Evolutionary conservation across 345 rosid species (phyloP), one percentile per base, ranked within the genome.

Genomic region (Cardiospermum halicacabum): DNA sequence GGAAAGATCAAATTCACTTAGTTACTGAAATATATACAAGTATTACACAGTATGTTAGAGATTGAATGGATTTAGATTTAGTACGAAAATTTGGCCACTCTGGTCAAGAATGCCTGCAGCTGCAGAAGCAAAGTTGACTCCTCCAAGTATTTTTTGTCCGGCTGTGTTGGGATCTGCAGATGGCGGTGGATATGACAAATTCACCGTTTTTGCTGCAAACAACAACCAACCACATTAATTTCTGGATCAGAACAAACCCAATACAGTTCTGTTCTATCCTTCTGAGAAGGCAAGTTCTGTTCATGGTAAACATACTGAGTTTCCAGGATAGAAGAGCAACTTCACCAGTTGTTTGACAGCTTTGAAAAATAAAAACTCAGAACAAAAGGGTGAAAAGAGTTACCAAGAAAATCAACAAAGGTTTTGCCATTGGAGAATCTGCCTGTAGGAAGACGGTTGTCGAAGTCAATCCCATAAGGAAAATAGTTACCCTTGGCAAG

Each of bases 51-150:
- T n/a, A n/a, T n/a, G n/a, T n/a, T n/a, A n/a, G n/a, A n/a, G n/a
- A n/a, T n/a, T n/a, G n/a, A n/a, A n/a, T n/a, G n/a, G n/a, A n/a
- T n/a, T n/a, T n/a, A n/a, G n/a, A n/a, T n/a, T n/a, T n/a, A 47
- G 28, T 82, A 94, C 99, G 11, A 80, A 89, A 71, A 88, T 78
- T 81, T 54, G 81, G 69, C 96, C 99, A 3, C 86, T 74, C 67
- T 79, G 84, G 25, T 91, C 92, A 26, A 94, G 96, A 50, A 94
- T 87, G 28, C 99, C 99, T 2, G 87, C 97, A 27, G 95, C 97
- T 9, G 95, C 97, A 16, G 97, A 91, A 7, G 99, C 96, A 48
- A 85, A 85, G 69, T 94, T 89, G 53, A 91, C 79, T 31, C 97
- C 99, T 56, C 77, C 77, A 6, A 91, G 82, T 16, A 89, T 34